These are phyloP conservation scores for Anaeromyces robustus DNA, from an alignment of 192 early-diverging fungal genomes.

Conservation along the genomic window DNA sequence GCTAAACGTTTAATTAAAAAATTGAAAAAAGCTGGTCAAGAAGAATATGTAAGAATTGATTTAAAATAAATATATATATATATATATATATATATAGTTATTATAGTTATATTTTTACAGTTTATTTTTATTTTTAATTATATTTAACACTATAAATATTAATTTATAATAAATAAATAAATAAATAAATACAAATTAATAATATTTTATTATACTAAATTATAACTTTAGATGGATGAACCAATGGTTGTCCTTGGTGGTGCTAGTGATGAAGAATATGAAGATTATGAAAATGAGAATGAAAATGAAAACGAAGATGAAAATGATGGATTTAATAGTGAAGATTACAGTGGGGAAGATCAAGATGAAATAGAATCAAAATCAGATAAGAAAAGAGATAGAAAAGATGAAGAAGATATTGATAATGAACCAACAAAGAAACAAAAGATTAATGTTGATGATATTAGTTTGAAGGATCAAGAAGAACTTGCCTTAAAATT, in stretches of 20 bases:
- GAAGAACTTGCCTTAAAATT: conserved; percentile 40
- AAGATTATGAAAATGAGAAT: conserved; percentile 8
- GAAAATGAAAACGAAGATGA: not conserved
- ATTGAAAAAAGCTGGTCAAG: conserved; percentile 16
- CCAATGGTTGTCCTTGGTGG: conserved; percentile 1
- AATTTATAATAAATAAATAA: too few species aligned
- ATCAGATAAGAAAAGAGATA: conserved; percentile 4
- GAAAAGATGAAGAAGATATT: conserved; percentile 4
- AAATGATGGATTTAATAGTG: conserved; percentile 13
- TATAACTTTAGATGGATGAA: not conserved
- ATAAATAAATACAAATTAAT: too few species aligned
- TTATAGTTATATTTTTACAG: too few species aligned
- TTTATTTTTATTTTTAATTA: too few species aligned
- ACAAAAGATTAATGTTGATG: not conserved
- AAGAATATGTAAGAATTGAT: conserved; percentile 10
- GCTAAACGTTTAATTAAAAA: conserved; percentile 60
- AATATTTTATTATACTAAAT: too few species aligned
- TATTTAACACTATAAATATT: too few species aligned
- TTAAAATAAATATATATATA: not conserved
- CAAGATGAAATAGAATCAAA: not conserved
- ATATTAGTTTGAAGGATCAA: conserved; percentile 27
- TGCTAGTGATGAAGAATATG: conserved; percentile 6
- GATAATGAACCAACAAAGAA: conserved; percentile 8
- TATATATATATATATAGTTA: not conserved
- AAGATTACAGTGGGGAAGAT: not conserved